These are phyloP conservation scores for Phragmites australis DNA, from an alignment of 176 grass and related monocot species.

Conservation along the genomic window DNA sequence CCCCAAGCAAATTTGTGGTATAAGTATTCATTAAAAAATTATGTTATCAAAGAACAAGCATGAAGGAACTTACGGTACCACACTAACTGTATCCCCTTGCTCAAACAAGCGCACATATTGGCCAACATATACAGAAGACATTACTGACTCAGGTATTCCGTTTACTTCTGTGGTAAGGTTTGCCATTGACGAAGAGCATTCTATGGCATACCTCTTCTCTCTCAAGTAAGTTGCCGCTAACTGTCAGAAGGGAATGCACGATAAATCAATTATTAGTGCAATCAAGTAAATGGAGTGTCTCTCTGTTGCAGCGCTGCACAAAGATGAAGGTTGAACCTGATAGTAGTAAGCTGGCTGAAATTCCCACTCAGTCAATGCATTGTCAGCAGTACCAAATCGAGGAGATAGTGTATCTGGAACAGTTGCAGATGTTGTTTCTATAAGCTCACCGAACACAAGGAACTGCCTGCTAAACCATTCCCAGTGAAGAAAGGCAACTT, in stretches of 20 bases:
- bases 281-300: conserved; percentile 27
- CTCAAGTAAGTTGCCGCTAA: conserved; percentile 91
- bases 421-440: conserved; percentile 75
- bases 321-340: conserved; percentile 57
- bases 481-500: conserved; percentile 94
- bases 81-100: conserved; percentile 77
- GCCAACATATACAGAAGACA: conserved; percentile 82
- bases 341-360: conserved; percentile 98
- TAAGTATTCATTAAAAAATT: conserved; percentile 48
- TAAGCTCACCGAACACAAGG: conserved; percentile 90
- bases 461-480: conserved; percentile 96
- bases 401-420: conserved; percentile 67
- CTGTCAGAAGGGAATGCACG: conserved; percentile 53
- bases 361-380: conserved; percentile 89
- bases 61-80: conserved; percentile 74
- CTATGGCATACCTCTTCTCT: conserved; percentile 88
- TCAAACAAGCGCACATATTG: conserved; percentile 93
- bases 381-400: conserved; percentile 79
- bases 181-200: conserved; percentile 44
- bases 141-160: conserved; percentile 76
- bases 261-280: conserved; percentile 46
- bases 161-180: conserved; percentile 53
- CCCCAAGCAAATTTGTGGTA: too few species aligned
- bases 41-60: conserved; percentile 2
- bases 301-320: conserved; percentile 5